Evolutionary conservation across 2,329 filamentous ascomycete species (phyloP).

Genomic region (Rhexocercosporidium sp.): DNA sequence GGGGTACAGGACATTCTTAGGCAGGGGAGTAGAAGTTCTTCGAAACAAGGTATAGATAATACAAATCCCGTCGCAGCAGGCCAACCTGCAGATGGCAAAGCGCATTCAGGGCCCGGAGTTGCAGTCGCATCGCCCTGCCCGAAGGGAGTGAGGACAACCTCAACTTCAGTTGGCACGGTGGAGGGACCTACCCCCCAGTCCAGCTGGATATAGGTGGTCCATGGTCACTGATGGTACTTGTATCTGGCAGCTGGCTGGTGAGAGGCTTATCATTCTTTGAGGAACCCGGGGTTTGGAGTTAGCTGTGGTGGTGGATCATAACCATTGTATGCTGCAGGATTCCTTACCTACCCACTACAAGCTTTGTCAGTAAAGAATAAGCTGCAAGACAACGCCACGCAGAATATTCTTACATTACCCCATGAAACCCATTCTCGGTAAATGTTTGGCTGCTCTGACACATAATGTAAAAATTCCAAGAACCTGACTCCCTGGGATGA

Average conservation of each 20-base stretch:
- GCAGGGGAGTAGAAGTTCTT: constrained; percentile 19
- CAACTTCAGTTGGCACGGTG: too few species aligned
- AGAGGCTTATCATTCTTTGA: too few species aligned
- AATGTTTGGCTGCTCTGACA: neutral
- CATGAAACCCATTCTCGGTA: neutral
- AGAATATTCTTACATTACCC: neutral
- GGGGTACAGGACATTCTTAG: constrained; percentile 25
- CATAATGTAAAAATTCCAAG: neutral
- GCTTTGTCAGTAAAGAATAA: neutral
- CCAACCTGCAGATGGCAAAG: neutral
- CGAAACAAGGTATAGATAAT: neutral
- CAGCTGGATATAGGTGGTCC: too few species aligned
- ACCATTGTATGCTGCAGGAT: too few species aligned
- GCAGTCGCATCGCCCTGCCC: neutral
- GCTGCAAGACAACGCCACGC: too few species aligned
- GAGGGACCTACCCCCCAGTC: too few species aligned
- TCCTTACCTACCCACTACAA: neutral
- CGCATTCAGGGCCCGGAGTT: neutral
- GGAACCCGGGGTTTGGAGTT: too few species aligned
- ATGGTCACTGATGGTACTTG: too few species aligned
- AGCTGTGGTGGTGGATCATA: neutral
- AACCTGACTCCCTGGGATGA: neutral
- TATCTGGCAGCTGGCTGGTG: too few species aligned
- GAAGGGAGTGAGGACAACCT: neutral
- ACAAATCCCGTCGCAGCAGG: neutral